Evolutionary conservation across 1,139 yeast species (phyloP).

Genomic region (Suhomyces bokatorum): DNA sequence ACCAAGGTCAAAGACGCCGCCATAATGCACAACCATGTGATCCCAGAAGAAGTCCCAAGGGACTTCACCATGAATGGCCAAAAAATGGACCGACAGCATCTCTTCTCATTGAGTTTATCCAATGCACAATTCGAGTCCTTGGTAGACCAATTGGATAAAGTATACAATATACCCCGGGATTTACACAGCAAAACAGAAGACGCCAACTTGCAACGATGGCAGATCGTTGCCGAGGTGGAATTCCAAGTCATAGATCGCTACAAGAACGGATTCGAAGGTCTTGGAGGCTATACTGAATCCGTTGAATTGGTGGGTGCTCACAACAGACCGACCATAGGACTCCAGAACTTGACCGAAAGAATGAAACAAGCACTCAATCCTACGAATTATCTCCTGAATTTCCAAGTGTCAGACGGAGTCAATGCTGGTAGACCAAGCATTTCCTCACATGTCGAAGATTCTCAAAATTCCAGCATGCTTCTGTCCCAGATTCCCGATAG

Average conservation of each 20-base stretch:
- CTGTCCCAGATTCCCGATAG: constrained; percentile 1
- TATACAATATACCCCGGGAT: neutral
- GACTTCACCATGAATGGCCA: constrained; percentile 15
- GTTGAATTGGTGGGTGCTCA: neutral
- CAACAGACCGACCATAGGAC: neutral
- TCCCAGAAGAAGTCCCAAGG: constrained; percentile 4
- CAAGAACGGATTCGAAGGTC: neutral
- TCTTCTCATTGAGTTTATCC: constrained; percentile 15
- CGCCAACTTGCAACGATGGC: constrained; percentile 15
- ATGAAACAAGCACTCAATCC: neutral
- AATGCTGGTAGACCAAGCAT: neutral
- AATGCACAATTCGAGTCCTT: constrained; percentile 2
- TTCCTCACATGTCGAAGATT: neutral
- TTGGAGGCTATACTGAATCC: neutral
- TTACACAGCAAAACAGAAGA: neutral
- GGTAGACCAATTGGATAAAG: neutral
- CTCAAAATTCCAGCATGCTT: constrained; percentile 3
- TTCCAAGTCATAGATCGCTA: constrained; percentile 5
- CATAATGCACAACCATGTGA: constrained; percentile 1
- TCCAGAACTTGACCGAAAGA: neutral
- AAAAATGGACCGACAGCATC: constrained; percentile 11
- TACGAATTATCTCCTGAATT: neutral
- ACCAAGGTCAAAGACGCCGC: constrained; percentile 16
- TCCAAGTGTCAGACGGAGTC: neutral
- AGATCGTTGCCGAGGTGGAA: constrained; percentile 16